phyloP scores from a whole-genome alignment of 2,329 filamentous ascomycete species.

The Samsoniella hepiali region DNA sequence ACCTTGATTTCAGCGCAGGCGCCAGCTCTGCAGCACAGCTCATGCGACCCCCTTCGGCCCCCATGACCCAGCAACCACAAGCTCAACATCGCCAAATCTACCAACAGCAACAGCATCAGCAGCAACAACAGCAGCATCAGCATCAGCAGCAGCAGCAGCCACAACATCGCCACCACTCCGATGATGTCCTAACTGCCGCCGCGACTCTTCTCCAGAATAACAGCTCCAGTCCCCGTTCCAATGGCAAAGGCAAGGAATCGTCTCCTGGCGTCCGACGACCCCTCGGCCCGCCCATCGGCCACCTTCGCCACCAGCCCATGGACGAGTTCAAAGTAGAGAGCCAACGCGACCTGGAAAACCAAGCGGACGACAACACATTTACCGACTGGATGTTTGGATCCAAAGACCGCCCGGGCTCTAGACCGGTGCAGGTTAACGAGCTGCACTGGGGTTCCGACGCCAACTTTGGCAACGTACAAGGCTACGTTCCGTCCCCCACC shows the following conservation, averaged over 20 bases:
- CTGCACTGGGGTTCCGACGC: slow-evolving; percentile 67
- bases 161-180: slow-evolving; percentile 35
- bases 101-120: slow-evolving; percentile 21
- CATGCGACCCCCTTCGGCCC: slow-evolving; percentile 37
- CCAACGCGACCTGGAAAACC: slow-evolving; percentile 30
- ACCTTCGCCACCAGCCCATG: slow-evolving; percentile 41
- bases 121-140: slow-evolving; percentile 25
- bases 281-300: slow-evolving; percentile 36
- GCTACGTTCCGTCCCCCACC: slow-evolving; percentile 55
- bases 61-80: slow-evolving; percentile 23
- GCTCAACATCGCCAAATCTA: slow-evolving; percentile 20
- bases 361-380: slow-evolving; percentile 37
- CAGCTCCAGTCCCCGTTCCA: slow-evolving; percentile 25
- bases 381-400: slow-evolving; percentile 41
- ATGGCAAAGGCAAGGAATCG: slow-evolving; percentile 23
- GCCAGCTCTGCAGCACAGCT: slow-evolving; percentile 22
- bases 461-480: slow-evolving; percentile 54
- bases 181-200: slow-evolving; percentile 56
- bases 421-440: slow-evolving; percentile 40
- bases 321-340: slow-evolving; percentile 42
- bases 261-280: slow-evolving; percentile 25
- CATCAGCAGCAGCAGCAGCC: slow-evolving; percentile 25
- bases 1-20: slow-evolving; percentile 4
- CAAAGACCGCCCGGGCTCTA: slow-evolving; percentile 28
- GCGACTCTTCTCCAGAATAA: slow-evolving; percentile 51